Evolutionary conservation across 2,329 filamentous ascomycete genomes (phyloP), one percentile per base, ranked within the genome.

Genomic region (Davidsoniella australis): DNA sequence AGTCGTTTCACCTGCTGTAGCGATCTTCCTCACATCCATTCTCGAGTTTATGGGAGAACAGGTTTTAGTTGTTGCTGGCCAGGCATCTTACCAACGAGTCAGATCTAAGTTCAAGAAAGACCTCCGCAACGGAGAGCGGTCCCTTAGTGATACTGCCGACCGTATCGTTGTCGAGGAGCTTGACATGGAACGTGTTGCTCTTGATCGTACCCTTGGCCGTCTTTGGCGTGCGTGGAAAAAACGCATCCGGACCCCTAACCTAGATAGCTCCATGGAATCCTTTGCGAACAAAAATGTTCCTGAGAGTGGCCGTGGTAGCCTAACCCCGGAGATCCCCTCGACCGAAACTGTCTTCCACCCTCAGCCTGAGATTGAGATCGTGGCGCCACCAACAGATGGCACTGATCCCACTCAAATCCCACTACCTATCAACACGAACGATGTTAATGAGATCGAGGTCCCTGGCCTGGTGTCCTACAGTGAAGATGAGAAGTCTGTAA

Each of bases 171-270:
- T 98, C 23, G 85, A 93, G 58, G 89, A 96, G 58, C 68, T 78
- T 49, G 91, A 98, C 61, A 85, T 95, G 72, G 91, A 96, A 60
- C 85, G 88, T 56, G 76, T 96, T 55, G 89, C 89, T 6, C 71
- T 96, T 53, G 93, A 94, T 60, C 76, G 87, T 51, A 88, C 85
- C 2, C 68, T 98, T 1, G 91, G 91, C 17, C 74, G 88, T 45
- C 69, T 96, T 41, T 98, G 91, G 91, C 78, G 91, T 57, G 83
- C 85, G 23, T 98, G 91, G 91, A 86, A 91, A 66, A 94, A 94
- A 67, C 77, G 82, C 54, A 72, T 84, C 57, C 76, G 85, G 51
- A 71, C 72, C 5, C 75, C 76, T 0, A 62, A 61, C 33, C 63
- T 67, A 33, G 68, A 72, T 38, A 61, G 67, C 45, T 63, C 68